Evolutionary conservation across 257 asterid species (phyloP).

Genomic region (Nicotiana otophora): DNA sequence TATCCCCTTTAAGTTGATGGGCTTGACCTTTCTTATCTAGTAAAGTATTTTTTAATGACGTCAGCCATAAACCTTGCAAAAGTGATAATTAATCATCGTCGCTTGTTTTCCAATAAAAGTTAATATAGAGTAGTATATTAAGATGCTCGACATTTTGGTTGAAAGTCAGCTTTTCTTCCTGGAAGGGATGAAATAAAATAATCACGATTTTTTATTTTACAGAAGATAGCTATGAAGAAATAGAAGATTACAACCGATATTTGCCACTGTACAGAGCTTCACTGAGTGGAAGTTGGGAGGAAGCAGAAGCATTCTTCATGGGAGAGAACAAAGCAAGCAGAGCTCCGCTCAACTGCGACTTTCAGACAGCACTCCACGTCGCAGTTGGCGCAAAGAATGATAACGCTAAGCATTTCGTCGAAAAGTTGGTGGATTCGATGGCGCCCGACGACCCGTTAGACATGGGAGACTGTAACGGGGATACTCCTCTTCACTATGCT

Average conservation of each 20-base stretch:
- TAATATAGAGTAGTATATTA: too few relatives aligned
- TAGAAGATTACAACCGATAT: neutral
- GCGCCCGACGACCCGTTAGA: constrained; percentile 15
- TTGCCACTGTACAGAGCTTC: neutral
- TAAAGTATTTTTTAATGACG: too few relatives aligned
- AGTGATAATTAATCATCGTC: too few relatives aligned
- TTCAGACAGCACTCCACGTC: constrained; percentile 2
- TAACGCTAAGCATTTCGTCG: neutral
- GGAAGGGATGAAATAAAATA: too few relatives aligned
- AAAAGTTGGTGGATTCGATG: constrained; percentile 23
- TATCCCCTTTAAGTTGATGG: too few relatives aligned
- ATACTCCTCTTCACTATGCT: constrained; percentile 30
- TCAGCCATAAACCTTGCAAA: too few relatives aligned
- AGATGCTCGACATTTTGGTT: too few relatives aligned
- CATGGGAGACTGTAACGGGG: constrained; percentile 15
- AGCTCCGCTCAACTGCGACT: neutral
- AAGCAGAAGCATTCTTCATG: neutral
- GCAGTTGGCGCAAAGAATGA: neutral
- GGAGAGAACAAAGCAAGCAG: neutral
- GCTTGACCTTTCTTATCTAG: too few relatives aligned
- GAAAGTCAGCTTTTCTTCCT: too few relatives aligned
- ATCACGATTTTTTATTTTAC: too few relatives aligned
- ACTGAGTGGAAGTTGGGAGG: neutral
- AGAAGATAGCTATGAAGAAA: too few relatives aligned
- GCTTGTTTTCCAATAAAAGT: too few relatives aligned